Base-by-base conservation (phyloP, 2,329 filamentous ascomycete genomes). In the Pestalotiopsis sp. region DNA sequence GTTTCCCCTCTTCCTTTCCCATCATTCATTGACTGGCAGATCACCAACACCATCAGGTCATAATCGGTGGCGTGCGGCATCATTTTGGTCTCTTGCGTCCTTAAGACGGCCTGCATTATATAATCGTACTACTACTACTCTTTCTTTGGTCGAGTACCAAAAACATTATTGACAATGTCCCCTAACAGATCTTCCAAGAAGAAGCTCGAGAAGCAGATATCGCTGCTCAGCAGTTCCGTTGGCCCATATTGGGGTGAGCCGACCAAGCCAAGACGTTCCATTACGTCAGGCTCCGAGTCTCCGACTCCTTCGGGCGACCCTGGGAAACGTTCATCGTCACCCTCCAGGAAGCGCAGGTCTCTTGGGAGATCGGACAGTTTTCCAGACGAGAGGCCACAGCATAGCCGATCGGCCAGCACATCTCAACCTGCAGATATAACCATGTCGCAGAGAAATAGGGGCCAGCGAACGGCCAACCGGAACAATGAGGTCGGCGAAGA, bases 401-500 rank as follows among this genome's bases (percentile, higher is more conserved):
- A 31, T 14, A 60, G 66, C n/a, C 56, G 60, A n/a, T 20, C 25
- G 45, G 31, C 45, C 39, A 49, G 38, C 39, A 49, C 61, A 11
- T 27, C 38, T 6, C 38, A 36, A 20, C n/a, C n/a, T 39, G 39
- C 38, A n/a, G 41, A 20, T n/a, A 67, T 13, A 31, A 78, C 77
- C 76, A 76, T 75, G 39, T 78, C 76, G 3, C 74, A 77, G 58
- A 74, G 74, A 17, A 78, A 78, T 63, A 75, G 77, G 20, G 61
- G 65, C 17, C 77, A 75, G n/a, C 73, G 77, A 36, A 76, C 75
- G 1, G 71, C 73, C 4, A 78, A 78, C 68, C 79, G 82, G 61
- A 83, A 82, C 65, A 82, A 78, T 66, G 80, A 79, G 66, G 71
- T 74, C 7, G 82, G 82, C 52, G 83, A 84, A 69, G 83, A 84